Conservation (phyloP, 768 basidiomycete genomes). For the Auricularia auricula-judae region DNA sequence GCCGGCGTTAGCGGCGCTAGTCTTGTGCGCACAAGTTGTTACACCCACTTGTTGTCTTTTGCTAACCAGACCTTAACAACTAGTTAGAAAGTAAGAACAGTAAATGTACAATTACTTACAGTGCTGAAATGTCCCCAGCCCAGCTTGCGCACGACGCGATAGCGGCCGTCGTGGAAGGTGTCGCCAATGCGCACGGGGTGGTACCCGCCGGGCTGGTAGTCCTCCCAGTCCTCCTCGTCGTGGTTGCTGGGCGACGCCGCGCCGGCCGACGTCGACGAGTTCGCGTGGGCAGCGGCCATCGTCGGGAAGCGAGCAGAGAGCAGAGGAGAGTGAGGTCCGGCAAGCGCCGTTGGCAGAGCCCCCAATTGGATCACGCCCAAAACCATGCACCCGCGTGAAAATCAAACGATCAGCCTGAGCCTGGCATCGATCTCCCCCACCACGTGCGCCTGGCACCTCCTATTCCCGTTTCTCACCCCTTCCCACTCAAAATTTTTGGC, state of each 20-base stretch:
- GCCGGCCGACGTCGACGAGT: not conserved
- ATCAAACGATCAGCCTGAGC: too few relatives aligned
- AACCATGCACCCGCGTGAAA: too few relatives aligned
- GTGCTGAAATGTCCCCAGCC: conserved; percentile 95
- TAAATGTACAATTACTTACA: conserved; percentile 16
- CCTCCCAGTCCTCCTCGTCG: conserved; percentile 91
- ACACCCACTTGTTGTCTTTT: conserved; percentile 62
- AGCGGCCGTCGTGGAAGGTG: conserved; percentile 75
- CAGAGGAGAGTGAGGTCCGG: too few relatives aligned
- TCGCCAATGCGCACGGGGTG: conserved; percentile 95
- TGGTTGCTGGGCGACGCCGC: conserved; percentile 15
- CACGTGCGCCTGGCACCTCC: too few relatives aligned
- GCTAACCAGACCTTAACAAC: conserved; percentile 55
- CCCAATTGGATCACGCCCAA: too few relatives aligned
- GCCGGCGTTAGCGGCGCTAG: conserved; percentile 6
- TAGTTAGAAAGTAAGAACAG: too few relatives aligned
- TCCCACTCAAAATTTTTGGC: too few relatives aligned
- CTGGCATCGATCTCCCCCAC: too few relatives aligned
- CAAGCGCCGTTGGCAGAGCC: too few relatives aligned
- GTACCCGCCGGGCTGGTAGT: conserved; percentile 67
- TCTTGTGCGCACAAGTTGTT: not conserved
- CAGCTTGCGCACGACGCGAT: conserved; percentile 86
- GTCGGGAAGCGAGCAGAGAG: not conserved
- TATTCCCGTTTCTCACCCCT: too few relatives aligned
- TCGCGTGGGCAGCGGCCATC: not conserved